Percentiles rank a stretch among this genome's conserved stretches.
phyloP scores from a whole-genome alignment of 371 early-diverging fungal genomes.

The Conidiobolus incongruus region DNA sequence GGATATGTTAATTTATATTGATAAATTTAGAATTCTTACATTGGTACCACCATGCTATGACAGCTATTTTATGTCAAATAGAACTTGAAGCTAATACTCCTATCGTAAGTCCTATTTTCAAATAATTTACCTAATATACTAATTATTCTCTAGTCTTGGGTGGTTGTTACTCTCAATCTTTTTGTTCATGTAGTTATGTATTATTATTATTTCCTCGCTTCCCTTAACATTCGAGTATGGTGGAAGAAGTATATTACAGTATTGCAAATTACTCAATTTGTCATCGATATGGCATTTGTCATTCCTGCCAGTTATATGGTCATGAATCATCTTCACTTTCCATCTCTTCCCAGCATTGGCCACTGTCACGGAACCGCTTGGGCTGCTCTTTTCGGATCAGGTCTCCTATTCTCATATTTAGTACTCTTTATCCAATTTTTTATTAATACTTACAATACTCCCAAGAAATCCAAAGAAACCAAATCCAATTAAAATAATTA shows the following conservation, averaged over 20 bases:
- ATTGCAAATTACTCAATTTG: constrained; percentile 33
- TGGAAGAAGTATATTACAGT: no score
- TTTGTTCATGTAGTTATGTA: constrained; percentile 41
- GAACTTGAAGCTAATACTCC: constrained; percentile 60
- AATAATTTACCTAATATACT: background rate
- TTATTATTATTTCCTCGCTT: constrained; percentile 24
- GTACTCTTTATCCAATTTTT: constrained; percentile 74
- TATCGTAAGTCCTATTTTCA: constrained; percentile 29
- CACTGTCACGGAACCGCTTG: constrained; percentile 51
- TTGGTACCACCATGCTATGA: constrained; percentile 78
- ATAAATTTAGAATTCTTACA: constrained; percentile 18
- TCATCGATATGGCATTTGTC: constrained; percentile 13
- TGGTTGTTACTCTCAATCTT: constrained; percentile 22
- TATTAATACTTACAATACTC: constrained; percentile 50
- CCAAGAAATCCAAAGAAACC: background rate
- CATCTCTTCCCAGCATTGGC: constrained; percentile 40
- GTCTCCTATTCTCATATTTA: constrained; percentile 57
- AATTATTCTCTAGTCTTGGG: no score
- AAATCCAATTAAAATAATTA: no score
- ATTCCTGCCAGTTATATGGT: background rate
- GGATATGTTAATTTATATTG: no score
- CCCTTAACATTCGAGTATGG: constrained; percentile 20
- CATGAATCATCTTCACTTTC: constrained; percentile 4
- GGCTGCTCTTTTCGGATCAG: constrained; percentile 62
- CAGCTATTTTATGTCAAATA: constrained; percentile 68